Evolutionary conservation across 345 rosid genomes (phyloP), one percentile per base, ranked within the genome.

Genomic region (Noccaea bulbosa): DNA sequence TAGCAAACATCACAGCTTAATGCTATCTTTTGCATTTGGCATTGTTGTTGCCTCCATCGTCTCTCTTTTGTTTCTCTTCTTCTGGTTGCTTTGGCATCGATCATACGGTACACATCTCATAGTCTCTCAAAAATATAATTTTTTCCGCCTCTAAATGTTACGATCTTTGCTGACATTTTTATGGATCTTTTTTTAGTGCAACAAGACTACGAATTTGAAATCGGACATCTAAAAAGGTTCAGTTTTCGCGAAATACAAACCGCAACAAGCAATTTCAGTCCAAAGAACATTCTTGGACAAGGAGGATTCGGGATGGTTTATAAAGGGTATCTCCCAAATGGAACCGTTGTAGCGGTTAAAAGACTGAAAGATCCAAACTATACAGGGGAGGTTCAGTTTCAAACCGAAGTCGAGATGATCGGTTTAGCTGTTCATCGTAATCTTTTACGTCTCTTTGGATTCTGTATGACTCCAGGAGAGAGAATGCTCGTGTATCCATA

Each of bases 221-320:
- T 91, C 12, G 97, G 89, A 41, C 93, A 91, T 71, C 43, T 91
- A 62, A 89, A 83, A 87, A 84, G 96, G 82, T 94, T 94, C 79
- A 78, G 90, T 11, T 86, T 83, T 62, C 91, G 95, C 6, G 95
- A 91, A 66, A 76, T 94, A 80, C 96, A 88, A 82, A 59, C 64
- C 15, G 99, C 97, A 6, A 94, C 99, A 0, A 67, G 77, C 73
- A 85, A 88, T 67, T 94, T 91, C 52, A 89, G 85, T 81, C 72
- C 80, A 40, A 91, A 83, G 72, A 91, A 87, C 81, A 87, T 91
- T 56, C 58, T 94, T 0, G 97, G 99, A 68, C 96, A 88, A 76
- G 97, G 99, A 65, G 99, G 99, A 12, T 94, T 80, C 53, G 97
- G 99, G n/a, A 88, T 91, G 69, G 97, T 94, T 41, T 91, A 88